Evolutionary conservation across 257 asterid genomes (phyloP).

Genomic region (Nicotiana paniculata): DNA sequence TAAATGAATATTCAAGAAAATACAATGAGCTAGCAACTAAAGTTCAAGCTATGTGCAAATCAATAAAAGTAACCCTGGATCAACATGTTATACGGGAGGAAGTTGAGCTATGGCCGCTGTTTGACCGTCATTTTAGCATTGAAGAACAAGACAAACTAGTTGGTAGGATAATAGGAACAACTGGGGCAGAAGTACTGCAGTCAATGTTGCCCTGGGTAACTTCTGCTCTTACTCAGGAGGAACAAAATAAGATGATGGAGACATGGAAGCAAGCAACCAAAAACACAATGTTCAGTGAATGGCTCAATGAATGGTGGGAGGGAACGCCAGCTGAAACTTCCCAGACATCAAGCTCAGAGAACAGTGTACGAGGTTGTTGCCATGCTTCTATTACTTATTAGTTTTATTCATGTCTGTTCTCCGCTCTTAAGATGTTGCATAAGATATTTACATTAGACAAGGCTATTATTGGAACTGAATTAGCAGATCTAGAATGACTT

Average conservation of each 20-base stretch:
- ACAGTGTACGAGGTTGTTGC: constrained; percentile 44
- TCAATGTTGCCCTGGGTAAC: constrained; percentile 99
- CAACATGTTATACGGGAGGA: constrained; percentile 94
- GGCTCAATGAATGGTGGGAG: constrained; percentile 99
- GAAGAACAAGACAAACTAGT: constrained; percentile 94
- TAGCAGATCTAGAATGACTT: neutral
- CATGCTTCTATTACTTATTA: neutral
- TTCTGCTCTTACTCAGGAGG: constrained; percentile 94
- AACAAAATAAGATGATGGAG: constrained; percentile 93
- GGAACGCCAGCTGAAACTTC: constrained; percentile 46
- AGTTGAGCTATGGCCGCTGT: constrained; percentile 95
- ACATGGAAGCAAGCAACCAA: constrained; percentile 94
- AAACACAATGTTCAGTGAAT: constrained; percentile 95
- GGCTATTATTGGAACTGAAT: neutral
- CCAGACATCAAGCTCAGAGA: constrained; percentile 43
- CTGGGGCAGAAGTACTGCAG: constrained; percentile 97
- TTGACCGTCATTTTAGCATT: constrained; percentile 83
- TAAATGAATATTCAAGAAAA: constrained; percentile 37
- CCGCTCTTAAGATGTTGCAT: neutral
- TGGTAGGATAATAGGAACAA: constrained; percentile 92
- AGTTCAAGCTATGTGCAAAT: constrained; percentile 95
- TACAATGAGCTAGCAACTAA: constrained; percentile 81
- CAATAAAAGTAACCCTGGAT: constrained; percentile 92
- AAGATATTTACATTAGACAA: neutral
- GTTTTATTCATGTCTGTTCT: neutral